Percentiles rank a stretch among this genome's conserved stretches.
Conservation (phyloP, 1,139 yeast species). For the Taiozyma sp. region DNA sequence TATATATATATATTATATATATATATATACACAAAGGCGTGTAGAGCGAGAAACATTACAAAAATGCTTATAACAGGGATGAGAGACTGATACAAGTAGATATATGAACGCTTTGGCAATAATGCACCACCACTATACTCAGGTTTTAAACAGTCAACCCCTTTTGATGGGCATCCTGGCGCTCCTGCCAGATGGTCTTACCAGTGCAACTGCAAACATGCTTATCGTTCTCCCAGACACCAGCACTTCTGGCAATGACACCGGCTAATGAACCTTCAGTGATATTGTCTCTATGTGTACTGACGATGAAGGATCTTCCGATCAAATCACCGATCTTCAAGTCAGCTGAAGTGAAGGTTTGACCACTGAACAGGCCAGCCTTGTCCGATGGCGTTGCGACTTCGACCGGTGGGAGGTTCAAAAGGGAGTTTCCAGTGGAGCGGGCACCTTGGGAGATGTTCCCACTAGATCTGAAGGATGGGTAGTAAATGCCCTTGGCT, state of each 20-base stretch:
- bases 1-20: too few relatives aligned
- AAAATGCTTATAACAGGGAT: background rate
- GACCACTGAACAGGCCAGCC: constrained; percentile 45
- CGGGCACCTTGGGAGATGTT: constrained; percentile 72
- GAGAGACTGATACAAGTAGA: background rate
- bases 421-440: constrained; percentile 55
- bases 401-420: constrained; percentile 44
- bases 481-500: constrained; percentile 57
- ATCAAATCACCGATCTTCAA: constrained; percentile 60
- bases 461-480: constrained; percentile 67
- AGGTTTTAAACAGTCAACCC: constrained; percentile 36
- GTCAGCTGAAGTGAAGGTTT: constrained; percentile 56
- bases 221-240: constrained; percentile 94
- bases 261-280: constrained; percentile 58
- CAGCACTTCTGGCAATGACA: constrained; percentile 94
- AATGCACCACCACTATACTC: background rate
- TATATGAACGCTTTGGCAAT: background rate
- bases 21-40: too few relatives aligned
- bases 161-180: constrained; percentile 61
- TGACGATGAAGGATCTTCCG: constrained; percentile 75
- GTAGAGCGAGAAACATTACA: background rate
- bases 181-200: constrained; percentile 93
- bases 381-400: constrained; percentile 34
- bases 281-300: constrained; percentile 35
- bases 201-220: constrained; percentile 94